Percentiles rank a stretch among this genome's conserved stretches.
phyloP scores from a whole-genome alignment of 371 early-diverging fungal species.

The Sporodiniella umbellata region DNA sequence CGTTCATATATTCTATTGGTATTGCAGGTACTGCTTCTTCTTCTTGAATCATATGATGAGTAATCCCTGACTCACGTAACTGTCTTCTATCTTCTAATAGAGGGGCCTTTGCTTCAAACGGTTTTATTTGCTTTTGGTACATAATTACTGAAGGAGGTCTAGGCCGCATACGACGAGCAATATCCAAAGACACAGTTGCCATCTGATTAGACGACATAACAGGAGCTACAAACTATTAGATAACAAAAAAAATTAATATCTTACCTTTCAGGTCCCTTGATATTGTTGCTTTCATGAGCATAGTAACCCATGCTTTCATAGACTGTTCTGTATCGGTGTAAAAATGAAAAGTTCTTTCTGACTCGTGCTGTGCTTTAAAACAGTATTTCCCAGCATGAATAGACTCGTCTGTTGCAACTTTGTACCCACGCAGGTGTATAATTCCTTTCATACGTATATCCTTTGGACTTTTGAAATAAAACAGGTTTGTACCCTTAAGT shows the following conservation, averaged over 20 bases:
- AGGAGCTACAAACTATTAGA: conserved; percentile 39
- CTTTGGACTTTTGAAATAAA: conserved; percentile 63
- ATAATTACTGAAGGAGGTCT: conserved; percentile 62
- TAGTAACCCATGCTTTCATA: conserved; percentile 62
- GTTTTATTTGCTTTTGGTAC: conserved; percentile 25
- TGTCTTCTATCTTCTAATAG: conserved; percentile 31
- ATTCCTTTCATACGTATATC: conserved; percentile 57
- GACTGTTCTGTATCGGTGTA: conserved; percentile 58
- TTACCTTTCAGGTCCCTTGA: conserved; percentile 51
- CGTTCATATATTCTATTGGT: conserved; percentile 3
- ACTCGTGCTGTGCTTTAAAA: conserved; percentile 68
- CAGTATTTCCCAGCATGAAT: conserved; percentile 66
- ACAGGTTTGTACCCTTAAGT: conserved; percentile 58
- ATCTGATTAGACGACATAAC: conserved; percentile 69
- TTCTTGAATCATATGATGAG: conserved; percentile 3
- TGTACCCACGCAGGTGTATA: conserved; percentile 57
- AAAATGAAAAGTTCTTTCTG: conserved; percentile 60
- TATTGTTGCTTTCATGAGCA: conserved; percentile 74
- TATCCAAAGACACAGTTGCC: conserved; percentile 58
- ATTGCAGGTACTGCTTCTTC: conserved; percentile 2
- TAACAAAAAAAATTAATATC: no score
- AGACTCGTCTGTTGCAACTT: conserved; percentile 57
- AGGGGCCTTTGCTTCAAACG: conserved; percentile 18
- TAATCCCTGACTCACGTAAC: conserved; percentile 22
- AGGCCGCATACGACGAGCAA: conserved; percentile 61